Percentiles rank a stretch among this genome's conserved stretches.
phyloP scores from a whole-genome alignment of 331 rosid genomes.

The Telfairia occidentalis region DNA sequence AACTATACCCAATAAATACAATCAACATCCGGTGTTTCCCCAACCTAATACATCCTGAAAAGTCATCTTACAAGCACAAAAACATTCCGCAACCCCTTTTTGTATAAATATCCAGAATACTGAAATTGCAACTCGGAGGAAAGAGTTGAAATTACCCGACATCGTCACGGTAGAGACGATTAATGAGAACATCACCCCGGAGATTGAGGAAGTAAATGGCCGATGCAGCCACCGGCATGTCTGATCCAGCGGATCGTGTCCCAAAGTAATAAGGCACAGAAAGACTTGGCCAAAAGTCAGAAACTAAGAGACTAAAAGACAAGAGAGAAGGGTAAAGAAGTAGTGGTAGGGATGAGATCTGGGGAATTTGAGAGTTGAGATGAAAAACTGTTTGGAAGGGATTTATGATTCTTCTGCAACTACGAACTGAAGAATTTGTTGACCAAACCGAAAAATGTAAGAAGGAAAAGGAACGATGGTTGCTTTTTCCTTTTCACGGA shows the following conservation, averaged over 20 bases:
- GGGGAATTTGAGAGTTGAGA: not conserved
- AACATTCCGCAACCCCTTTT: not conserved
- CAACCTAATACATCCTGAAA: not conserved
- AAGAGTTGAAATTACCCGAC: constrained; percentile 48
- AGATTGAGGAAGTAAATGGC: constrained; percentile 89
- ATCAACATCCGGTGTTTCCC: not conserved
- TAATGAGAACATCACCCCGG: constrained; percentile 97
- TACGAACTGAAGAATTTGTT: not conserved
- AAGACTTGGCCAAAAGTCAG: not conserved
- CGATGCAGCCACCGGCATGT: constrained; percentile 99
- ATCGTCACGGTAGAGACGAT: constrained; percentile 95
- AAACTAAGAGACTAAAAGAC: not conserved
- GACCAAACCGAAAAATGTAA: not conserved
- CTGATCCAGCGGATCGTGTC: constrained; percentile 41
- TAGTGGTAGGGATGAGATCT: not conserved
- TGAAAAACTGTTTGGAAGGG: not conserved
- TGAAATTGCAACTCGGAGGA: not conserved
- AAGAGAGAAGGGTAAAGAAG: not conserved
- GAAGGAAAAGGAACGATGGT: no score
- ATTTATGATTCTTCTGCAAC: not conserved
- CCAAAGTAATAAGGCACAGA: constrained; percentile 16
- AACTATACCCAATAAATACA: not conserved
- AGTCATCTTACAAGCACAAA: not conserved
- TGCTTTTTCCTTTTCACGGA: not conserved
- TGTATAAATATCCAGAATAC: not conserved